Evolutionary conservation across 2,329 filamentous ascomycete genomes (phyloP), one percentile per base, ranked within the genome.

Genomic region (Hawksworthiomyces lignivorus): DNA sequence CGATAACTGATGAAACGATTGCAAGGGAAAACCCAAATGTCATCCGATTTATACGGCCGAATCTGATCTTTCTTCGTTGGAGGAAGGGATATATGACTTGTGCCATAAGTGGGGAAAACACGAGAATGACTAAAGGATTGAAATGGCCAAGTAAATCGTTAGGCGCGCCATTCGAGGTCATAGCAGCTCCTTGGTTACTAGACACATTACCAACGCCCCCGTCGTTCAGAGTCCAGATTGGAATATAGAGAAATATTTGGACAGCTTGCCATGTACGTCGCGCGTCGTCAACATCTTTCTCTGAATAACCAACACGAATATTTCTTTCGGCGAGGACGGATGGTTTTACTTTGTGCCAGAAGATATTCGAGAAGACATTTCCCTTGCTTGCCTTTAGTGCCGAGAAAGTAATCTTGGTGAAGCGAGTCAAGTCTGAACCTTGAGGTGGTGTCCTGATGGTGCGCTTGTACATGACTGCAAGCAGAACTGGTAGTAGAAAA

Each of bases 241-340:
- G 63, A 24, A 65, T 56, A 48, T 65, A 66, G 17, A 63, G 52
- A 51, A 64, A 62, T 56, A 68, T 60, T 43, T 61, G 55, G 14
- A 61, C 61, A 5, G 64, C 65, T 18, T 62, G 53, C 53, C 60
- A 61, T 1, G 64, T 68, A 55, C 80, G 75, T 41, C 67, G 65
- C n/a, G 80, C 72, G 51, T 84, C 78, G 52, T 78, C 76, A 39
- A 86, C 80, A 67, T 79, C 81, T 26, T 72, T 72, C 50, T 83
- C 79, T 31, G 78, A 75, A 48, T 80, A 83, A n/a, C 65, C 68
- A 66, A 82, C 80, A 60, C 64, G 70, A 0, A 48, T 45, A 64
- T 52, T 67, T 60, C 52, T 59, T 55, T 49, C 64, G 2, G 62
- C 62, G 4, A 78, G 64, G 9, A 63, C 60, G 36, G 70, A 72